Evolutionary conservation across 1,284 basidiomycete genomes (phyloP), one percentile per base, ranked within the genome.

Genomic region (Amylostereum areolatum): DNA sequence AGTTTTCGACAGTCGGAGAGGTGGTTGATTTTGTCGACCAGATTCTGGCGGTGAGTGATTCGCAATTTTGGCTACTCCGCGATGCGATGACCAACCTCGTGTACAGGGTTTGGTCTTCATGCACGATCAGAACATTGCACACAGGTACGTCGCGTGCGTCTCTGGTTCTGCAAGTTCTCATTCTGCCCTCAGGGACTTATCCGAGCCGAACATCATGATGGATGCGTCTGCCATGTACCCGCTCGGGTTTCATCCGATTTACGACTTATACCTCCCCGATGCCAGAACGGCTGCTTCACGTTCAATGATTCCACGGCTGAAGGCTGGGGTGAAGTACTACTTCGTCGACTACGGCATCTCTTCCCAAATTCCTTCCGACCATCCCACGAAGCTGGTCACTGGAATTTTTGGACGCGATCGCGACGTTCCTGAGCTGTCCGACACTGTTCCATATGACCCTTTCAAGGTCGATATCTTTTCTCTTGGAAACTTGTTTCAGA

Each of bases 391-490:
- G 6, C 46, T 45, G 3, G 58, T 54, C 1, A 35, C 49, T 8
- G 58, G 58, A 0, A 48, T 45, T 1, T 40, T 52, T 4, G 63
- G 64, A 0, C 45, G 59, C n/a, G 61, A 63, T 37, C 48, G 50
- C 24, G 52, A 59, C 0, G 59, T 60, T 1, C 65, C 66, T 0
- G 66, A 67, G 36, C 51, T 66, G 0, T 63, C 60, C 1, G 34
- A 47, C 2, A 36, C 34, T 2, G 44, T 54, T 4, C 60, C 62
- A 0, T 66, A 65, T 45, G 59, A 66, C 42, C 56, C 64, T 0
- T 64, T 62, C 55, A 58, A 59, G 46, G 55, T 61, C n/a, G 64
- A 66, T 39, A 56, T 67, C 11, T 66, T 53, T 53, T 50, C 59
- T 3, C 43, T 66, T 1, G 63, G 62, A 0, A 59, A 64, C 35